These are phyloP conservation scores for Babesia ovis DNA, from an alignment of 169 alveolate species.

Conservation along the genomic window DNA sequence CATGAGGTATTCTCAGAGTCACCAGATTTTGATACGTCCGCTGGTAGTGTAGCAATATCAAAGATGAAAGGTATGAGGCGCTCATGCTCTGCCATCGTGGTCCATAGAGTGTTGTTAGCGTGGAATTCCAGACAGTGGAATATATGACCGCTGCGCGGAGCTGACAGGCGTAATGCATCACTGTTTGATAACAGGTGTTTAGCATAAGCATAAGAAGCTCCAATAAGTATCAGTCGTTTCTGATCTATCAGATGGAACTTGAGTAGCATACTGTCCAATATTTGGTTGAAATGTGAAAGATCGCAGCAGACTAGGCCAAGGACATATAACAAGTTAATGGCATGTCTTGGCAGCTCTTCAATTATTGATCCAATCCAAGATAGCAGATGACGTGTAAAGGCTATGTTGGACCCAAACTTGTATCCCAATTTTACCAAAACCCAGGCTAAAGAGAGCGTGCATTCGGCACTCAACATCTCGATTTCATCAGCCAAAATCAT, in stretches of 20 bases:
- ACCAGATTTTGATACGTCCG: background rate
- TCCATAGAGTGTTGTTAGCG: background rate
- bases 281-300: constrained; percentile 28
- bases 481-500: constrained; percentile 30
- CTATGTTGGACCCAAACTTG: constrained; percentile 19
- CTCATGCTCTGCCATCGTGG: background rate
- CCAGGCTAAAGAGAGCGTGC: constrained; percentile 18
- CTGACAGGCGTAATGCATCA: constrained; percentile 2
- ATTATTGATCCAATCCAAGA: constrained; percentile 4
- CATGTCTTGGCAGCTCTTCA: constrained; percentile 27
- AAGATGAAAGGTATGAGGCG: background rate
- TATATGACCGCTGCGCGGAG: constrained; percentile 34
- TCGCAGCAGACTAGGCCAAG: constrained; percentile 31
- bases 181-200: constrained; percentile 10
- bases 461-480: constrained; percentile 33
- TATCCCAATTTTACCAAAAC: constrained; percentile 39
- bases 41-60: background rate
- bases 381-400: constrained; percentile 22
- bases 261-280: constrained; percentile 33
- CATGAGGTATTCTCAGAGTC: background rate
- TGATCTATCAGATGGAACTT: constrained; percentile 40
- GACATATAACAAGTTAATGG: constrained; percentile 3
- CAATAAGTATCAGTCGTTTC: constrained; percentile 13
- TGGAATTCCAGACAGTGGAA: constrained; percentile 37
- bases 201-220: constrained; percentile 48